Base-by-base conservation (phyloP, 148 eudicot species). In the Cornus kousa region DNA sequence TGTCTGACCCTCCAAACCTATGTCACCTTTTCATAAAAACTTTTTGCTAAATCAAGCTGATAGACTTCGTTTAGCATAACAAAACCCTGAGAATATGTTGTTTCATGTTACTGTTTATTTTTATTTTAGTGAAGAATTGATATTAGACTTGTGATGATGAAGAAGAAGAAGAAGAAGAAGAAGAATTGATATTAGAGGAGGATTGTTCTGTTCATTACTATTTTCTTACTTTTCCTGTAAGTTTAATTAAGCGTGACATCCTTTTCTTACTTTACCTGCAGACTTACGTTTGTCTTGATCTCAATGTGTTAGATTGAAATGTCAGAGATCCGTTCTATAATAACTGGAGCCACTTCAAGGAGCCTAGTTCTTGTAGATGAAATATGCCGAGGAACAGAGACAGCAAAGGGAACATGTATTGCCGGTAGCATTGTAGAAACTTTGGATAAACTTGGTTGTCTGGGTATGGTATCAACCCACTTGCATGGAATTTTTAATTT, bases 361-460 rank as follows among this genome's bases (percentile, higher is more conserved):
- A 96, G 99, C 79, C 97, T 96, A 22, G 99, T 93, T 65, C 99
- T 96, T 75, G 86, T 96, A 67, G 99, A 96, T 78, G 99, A 96
- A 87, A 93, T 96, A 75, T 96, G 99, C 80, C 84, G 98, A 78
- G 99, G 99, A 71, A 96, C 99, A 35, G 99, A 96, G 85, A 92
- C 99, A 48, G 97, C 95, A 32, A 96, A 93, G 68, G 99, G 98
- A 68, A 93, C 98, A 39, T 96, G 99, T 76, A 93, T 96, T 71
- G 99, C 99, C 60, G 99, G 99, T 20, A 93, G 98, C 85, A 85
- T 96, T 37, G 87, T 92, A 22, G 99, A 96, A 80, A 88, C 92
- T 71, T 88, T 96, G 60, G 99, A 93, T 79, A 82, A 73, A 69
- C 77, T 82, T 73, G 94, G 94, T 66, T 96, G 98, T 83, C 86